These are phyloP conservation scores for Hygrocybe punicea DNA, from an alignment of 768 basidiomycete species.

Conservation along the genomic window DNA sequence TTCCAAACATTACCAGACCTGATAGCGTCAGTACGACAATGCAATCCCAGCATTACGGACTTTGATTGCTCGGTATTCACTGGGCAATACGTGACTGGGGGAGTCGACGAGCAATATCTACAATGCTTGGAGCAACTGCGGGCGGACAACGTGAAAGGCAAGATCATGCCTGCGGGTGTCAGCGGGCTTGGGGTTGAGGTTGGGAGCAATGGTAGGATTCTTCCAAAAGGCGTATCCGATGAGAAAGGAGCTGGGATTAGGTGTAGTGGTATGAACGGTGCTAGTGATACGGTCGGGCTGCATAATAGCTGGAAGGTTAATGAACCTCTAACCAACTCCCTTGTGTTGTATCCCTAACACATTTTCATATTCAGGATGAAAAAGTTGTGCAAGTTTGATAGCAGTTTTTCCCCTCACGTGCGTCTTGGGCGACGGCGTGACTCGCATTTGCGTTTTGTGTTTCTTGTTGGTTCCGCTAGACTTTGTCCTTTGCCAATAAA, in stretches of 20 bases:
- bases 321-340: constrained; percentile 5
- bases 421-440: too few species aligned
- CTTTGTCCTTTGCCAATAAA: neutral
- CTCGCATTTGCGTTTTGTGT: too few species aligned
- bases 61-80: constrained; percentile 99
- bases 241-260: constrained; percentile 23
- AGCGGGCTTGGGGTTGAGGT: too few species aligned
- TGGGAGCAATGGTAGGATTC: constrained; percentile 31
- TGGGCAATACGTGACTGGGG: constrained; percentile 94
- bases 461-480: too few species aligned
- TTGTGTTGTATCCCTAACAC: constrained; percentile 10
- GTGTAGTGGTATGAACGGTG: constrained; percentile 52
- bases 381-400: neutral
- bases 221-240: constrained; percentile 16
- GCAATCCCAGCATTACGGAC: constrained; percentile 68
- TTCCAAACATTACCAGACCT: constrained; percentile 93
- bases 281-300: constrained; percentile 75
- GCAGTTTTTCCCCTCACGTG: too few species aligned
- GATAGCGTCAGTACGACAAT: constrained; percentile 75
- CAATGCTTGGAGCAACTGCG: constrained; percentile 68
- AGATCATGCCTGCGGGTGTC: constrained; percentile 35
- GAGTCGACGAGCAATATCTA: constrained; percentile 82
- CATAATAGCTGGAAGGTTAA: constrained; percentile 63
- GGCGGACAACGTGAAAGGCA: constrained; percentile 75
- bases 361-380: neutral